A percentile compares a stretch with the other conserved stretches of the same genome.
phyloP scores from a whole-genome alignment of 2,329 filamentous ascomycete species.

The Venturia aucupariae region DNA sequence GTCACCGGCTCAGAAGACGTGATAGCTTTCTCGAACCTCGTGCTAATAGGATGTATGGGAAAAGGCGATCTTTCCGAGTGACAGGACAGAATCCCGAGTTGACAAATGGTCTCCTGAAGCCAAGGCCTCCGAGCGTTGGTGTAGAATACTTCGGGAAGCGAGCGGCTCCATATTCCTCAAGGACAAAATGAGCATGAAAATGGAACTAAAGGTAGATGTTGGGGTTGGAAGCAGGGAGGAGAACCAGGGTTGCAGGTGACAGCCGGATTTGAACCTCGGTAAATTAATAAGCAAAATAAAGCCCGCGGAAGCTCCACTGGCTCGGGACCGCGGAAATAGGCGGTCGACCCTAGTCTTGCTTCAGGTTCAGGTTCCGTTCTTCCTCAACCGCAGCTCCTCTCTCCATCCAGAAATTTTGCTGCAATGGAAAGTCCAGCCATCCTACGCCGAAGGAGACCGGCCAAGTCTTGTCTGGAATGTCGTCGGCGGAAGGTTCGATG shows the following conservation, averaged over 20 bases:
- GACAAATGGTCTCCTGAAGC: background rate
- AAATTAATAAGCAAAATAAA: too few species aligned
- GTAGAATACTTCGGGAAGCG: background rate
- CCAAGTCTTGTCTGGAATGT: conserved; percentile 13
- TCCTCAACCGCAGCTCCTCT: background rate
- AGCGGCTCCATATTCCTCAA: background rate
- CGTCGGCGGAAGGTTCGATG: conserved; percentile 15
- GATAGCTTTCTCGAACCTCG: background rate
- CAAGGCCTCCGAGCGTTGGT: background rate
- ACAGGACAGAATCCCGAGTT: background rate
- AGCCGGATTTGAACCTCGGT: too few species aligned
- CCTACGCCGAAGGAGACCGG: conserved; percentile 7
- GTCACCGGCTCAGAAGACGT: background rate
- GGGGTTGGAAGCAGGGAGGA: too few species aligned
- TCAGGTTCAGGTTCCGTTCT: background rate
- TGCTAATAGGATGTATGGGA: background rate
- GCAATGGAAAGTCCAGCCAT: background rate
- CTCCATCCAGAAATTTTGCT: background rate
- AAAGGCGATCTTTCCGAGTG: background rate
- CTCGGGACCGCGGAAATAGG: too few species aligned
- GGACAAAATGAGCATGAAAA: background rate
- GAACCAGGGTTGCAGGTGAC: too few species aligned
- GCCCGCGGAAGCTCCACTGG: too few species aligned
- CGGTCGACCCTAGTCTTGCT: background rate
- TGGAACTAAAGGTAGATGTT: too few species aligned